Evolutionary conservation across 2,329 filamentous ascomycete genomes (phyloP), one percentile per base, ranked within the genome.

Genomic region (Neofusicoccum ribis): DNA sequence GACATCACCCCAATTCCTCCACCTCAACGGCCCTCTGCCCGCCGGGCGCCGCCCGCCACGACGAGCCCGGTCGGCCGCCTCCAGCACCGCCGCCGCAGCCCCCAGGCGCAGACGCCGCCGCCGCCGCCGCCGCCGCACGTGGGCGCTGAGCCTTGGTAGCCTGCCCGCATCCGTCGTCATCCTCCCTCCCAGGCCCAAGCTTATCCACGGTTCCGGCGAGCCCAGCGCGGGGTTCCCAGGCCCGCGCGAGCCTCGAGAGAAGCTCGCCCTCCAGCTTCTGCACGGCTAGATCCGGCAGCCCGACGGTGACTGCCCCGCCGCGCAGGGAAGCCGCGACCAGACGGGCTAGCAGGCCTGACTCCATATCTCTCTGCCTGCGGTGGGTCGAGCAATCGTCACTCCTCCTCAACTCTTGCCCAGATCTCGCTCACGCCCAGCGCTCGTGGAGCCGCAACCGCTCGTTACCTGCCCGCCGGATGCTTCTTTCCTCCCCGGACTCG

Each of bases 131-230:
- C 51, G 20, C 20, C 20, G 63, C 63, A 64, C 63, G 63, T 64
- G 63, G 51, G 44, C 60, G 17, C 46, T 36, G 36, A 41, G 23
- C 36, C 37, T 51, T 63, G 60, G 59, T 62, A n/a, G 14, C n/a
- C 34, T 50, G 63, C 63, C 63, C 63, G 63, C 63, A 59, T 59
- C 51, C 63, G 63, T 64, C 63, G 51, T 64, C 63, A 64, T 46
- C 52, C 23, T 37, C 50, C 61, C 52, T 61, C 58, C 46, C 58
- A 50, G 36, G 44, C 58, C 58, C 27, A 49, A 39, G 31, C 58
- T 61, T 61, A 61, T 61, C 58, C 58, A 61, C 58, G 58, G 58
- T 61, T 61, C 58, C 58, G 46, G 43, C 58, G 34, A 49, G 43
- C 58, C 58, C 58, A 61, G 44, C 58, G 58, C 58, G 58, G 58